Evolutionary conservation across 2,329 filamentous ascomycete species (phyloP).

Genomic region (Xylaria sp.): DNA sequence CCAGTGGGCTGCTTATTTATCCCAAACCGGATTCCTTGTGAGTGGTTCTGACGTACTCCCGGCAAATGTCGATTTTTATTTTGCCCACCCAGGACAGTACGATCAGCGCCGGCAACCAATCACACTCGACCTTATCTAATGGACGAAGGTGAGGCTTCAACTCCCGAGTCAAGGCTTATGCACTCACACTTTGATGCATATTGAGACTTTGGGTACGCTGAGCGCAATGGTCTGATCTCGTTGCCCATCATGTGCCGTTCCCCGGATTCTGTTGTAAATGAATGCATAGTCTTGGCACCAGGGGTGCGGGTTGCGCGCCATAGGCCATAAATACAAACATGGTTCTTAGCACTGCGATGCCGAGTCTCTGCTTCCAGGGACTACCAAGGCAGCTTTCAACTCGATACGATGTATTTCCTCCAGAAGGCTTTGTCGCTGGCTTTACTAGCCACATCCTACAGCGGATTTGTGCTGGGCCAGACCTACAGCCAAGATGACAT

Average conservation of each 20-base stretch:
- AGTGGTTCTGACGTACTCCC: slow-evolving; percentile 1
- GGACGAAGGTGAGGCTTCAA: slow-evolving; percentile 15
- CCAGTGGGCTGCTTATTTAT: slow-evolving; percentile 16
- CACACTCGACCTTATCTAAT: neutral
- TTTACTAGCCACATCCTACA: slow-evolving; percentile 33
- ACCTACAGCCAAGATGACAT: slow-evolving; percentile 38
- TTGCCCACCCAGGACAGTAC: slow-evolving; percentile 9
- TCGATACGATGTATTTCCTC: slow-evolving; percentile 31
- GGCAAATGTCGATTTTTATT: slow-evolving; percentile 17
- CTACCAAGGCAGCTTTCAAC: neutral
- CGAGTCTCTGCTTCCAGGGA: neutral
- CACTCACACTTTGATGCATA: slow-evolving; percentile 15
- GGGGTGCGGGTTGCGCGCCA: neutral
- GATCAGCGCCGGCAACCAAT: slow-evolving; percentile 18
- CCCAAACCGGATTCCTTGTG: slow-evolving; percentile 17
- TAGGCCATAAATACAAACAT: slow-evolving; percentile 3
- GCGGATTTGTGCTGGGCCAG: slow-evolving; percentile 31
- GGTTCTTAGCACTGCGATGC: neutral
- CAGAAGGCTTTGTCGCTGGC: slow-evolving; percentile 31
- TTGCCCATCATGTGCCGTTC: slow-evolving; percentile 12
- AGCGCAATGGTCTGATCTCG: neutral
- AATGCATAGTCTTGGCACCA: slow-evolving; percentile 17
- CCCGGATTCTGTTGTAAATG: slow-evolving; percentile 30
- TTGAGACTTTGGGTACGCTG: slow-evolving; percentile 8
- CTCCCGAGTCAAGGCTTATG: slow-evolving; percentile 23